These are phyloP conservation scores for Fusarium chlamydosporum DNA, from an alignment of 2,329 filamentous ascomycete species.

Conservation along the genomic window DNA sequence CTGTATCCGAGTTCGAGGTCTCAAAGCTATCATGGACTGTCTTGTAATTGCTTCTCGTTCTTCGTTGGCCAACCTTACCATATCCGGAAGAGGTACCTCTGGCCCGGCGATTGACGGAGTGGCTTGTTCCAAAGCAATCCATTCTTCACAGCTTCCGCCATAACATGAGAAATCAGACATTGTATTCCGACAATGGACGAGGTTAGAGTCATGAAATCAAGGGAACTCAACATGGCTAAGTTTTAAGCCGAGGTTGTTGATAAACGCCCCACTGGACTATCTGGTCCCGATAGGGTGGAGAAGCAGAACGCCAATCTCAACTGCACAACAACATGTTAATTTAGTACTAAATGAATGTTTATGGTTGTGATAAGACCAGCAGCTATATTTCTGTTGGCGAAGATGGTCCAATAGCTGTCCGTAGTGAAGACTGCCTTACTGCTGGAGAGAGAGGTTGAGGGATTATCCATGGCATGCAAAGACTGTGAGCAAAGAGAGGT, in stretches of 20 bases:
- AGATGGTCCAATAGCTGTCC: no score
- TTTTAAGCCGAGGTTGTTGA: slow-evolving; percentile 4
- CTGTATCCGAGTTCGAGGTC: not conserved
- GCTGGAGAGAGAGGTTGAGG: no score
- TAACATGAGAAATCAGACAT: slow-evolving; percentile 20
- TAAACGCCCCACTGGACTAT: not conserved
- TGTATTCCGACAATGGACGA: rapidly evolving
- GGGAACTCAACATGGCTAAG: not conserved
- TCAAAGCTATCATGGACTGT: not conserved
- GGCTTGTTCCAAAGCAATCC: slow-evolving; percentile 3
- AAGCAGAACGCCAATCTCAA: no score
- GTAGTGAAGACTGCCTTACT: no score
- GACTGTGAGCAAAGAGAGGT: no score
- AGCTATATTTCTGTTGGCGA: no score
- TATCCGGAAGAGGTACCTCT: not conserved
- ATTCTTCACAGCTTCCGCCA: not conserved
- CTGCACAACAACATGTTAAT: no score
- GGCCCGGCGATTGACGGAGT: not conserved
- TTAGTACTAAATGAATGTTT: no score
- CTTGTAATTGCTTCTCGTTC: slow-evolving; percentile 18
- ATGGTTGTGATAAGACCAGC: no score
- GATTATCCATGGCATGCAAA: no score
- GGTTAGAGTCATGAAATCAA: not conserved
- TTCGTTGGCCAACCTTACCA: not conserved
- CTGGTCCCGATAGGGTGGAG: no score